Percentiles rank a stretch among this genome's conserved stretches.
Conservation (phyloP, 192 early-diverging fungal species). For the Diversispora epigaea region DNA sequence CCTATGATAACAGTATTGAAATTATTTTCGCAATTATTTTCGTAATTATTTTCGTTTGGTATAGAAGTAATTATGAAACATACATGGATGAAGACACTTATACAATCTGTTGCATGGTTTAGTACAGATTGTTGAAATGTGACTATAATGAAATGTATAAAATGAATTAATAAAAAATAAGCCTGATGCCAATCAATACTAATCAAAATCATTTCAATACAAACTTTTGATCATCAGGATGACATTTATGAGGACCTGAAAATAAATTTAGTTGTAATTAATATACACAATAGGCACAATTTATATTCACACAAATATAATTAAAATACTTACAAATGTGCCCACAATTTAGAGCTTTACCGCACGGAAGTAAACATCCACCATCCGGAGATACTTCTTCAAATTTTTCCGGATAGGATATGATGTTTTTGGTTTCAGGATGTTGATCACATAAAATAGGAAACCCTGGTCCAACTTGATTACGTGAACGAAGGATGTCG, state of each 20-base stretch:
- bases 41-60: no score
- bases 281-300: no score
- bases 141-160: no score
- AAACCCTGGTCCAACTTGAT: conserved; percentile 42
- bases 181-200: no score
- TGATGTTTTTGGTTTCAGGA: conserved; percentile 36
- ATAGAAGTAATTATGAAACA: no score
- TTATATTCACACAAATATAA: not conserved
- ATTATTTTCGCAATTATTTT: no score
- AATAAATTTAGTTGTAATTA: no score
- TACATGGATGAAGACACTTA: conserved; percentile 49
- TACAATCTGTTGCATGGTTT: conserved; percentile 47
- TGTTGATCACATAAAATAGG: conserved; percentile 54
- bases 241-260: conserved; percentile 30
- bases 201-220: no score
- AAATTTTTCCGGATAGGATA: conserved; percentile 35
- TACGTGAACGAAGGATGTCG: conserved; percentile 33
- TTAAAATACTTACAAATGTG: conserved; percentile 46
- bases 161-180: no score
- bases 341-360: conserved; percentile 48
- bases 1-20: no score
- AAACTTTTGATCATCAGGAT: conserved; percentile 28
- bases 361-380: conserved; percentile 53
- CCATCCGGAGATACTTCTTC: conserved; percentile 48
- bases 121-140: conserved; percentile 44